These are phyloP conservation scores for Aspergillus campestris DNA, from an alignment of 495 filamentous ascomycete genomes.

Conservation along the genomic window DNA sequence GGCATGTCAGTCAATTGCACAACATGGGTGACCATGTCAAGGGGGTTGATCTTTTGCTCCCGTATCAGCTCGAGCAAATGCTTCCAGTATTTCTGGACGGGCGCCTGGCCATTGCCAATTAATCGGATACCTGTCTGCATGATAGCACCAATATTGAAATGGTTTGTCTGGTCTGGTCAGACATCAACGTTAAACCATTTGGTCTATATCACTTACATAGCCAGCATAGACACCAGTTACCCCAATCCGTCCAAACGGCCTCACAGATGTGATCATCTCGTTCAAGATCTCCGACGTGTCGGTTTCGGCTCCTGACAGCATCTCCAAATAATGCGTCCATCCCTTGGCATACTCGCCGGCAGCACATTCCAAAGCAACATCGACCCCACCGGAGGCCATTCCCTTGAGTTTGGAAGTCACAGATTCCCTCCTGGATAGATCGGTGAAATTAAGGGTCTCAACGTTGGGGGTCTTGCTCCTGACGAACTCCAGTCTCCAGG, in stretches of 20 bases:
- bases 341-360: constrained; percentile 82
- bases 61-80: constrained; percentile 62
- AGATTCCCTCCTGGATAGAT: constrained; percentile 43
- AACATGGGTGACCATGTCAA: constrained; percentile 73
- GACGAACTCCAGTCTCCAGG: constrained; percentile 61
- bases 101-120: constrained; percentile 78
- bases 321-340: constrained; percentile 71
- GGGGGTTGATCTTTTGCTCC: constrained; percentile 62
- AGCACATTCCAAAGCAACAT: constrained; percentile 76
- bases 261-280: constrained; percentile 73
- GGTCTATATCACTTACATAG: constrained; percentile 47
- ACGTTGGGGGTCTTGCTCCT: constrained; percentile 54
- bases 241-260: constrained; percentile 66
- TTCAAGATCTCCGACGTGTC: constrained; percentile 84
- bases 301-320: constrained; percentile 65
- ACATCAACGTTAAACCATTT: background rate
- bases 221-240: constrained; percentile 79
- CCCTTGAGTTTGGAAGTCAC: constrained; percentile 68
- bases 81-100: constrained; percentile 79
- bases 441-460: constrained; percentile 50
- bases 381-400: constrained; percentile 58
- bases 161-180: constrained; percentile 51
- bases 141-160: constrained; percentile 75
- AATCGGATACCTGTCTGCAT: constrained; percentile 83
- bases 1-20: constrained; percentile 67